Evolutionary conservation across 805 yeast genomes (phyloP), one percentile per base, ranked within the genome.

Genomic region (Metschnikowia kunwiensis): DNA sequence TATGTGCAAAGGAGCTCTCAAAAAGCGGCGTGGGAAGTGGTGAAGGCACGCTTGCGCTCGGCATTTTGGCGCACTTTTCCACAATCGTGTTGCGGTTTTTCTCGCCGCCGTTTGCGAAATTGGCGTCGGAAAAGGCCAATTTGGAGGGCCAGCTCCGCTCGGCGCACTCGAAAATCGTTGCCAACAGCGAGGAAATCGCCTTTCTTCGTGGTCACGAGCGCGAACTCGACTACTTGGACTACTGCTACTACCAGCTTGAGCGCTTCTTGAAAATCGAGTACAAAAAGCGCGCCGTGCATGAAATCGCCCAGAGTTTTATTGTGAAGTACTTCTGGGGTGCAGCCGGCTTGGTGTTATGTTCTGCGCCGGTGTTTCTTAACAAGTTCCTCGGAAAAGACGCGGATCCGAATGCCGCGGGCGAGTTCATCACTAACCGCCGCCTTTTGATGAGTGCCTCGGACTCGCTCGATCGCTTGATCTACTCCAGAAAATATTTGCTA

Each of bases 281-380:
- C 45, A 77, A 84, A 62, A 80, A 85, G 49, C 72, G 82, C 64
- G 81, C 91, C 19, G 58, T 83, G 17, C 91, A 88, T 60, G 88
- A 88, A 54, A 75, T 86, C 48, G 84, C 91, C 2, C 93, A 91
- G 48, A 86, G 83, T 32, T 89, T 88, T 51, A 79, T 87, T 36
- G 89, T 89, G 43, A 89, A 89, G 63, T 89, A 89, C 61, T 77
- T 87, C 32, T 83, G 96, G 89, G 97, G 97, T 44, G 97, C 96
- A 2, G 86, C 93, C 21, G 97, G 97, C 8, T 71, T 89, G 42
- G 76, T 81, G 1, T 69, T 89, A 31, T 89, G 97, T 61, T 80
- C 96, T 2, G 78, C 89, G 3, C 97, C 97, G 5, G 84, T 88
- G 2, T 89, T 89, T 55, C 75, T 79, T 53, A 68, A 72, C 42